Percentiles rank a stretch among this genome's conserved stretches.
Conservation (phyloP, 108 stramenopile species). For the Discostella stelligeroides region DNA sequence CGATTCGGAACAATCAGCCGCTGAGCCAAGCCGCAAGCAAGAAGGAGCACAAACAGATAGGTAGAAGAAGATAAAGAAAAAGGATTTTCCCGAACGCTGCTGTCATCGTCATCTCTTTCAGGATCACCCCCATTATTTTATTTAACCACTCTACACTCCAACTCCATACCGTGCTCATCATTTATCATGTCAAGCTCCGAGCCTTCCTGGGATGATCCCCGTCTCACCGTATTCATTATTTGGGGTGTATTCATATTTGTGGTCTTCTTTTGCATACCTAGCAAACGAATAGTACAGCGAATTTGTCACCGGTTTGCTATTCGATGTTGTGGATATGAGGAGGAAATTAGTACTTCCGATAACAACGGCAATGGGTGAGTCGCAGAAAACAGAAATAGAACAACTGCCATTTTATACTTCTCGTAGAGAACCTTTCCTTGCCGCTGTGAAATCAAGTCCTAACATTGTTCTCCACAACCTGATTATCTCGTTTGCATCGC, state of each 20-base stretch:
- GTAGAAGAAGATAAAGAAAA: no score
- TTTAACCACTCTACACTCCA: no score
- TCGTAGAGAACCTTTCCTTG: neutral
- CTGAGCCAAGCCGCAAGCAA: no score
- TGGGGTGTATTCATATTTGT: slow-evolving; percentile 12
- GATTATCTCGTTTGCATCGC: neutral
- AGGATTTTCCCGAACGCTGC: no score
- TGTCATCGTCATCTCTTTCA: no score
- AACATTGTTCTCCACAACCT: neutral
- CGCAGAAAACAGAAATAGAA: neutral
- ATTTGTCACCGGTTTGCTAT: neutral
- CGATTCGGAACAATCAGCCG: no score
- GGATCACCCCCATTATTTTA: no score
- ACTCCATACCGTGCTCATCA: no score
- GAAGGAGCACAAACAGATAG: no score
- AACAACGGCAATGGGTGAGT: no score
- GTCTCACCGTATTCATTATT: slow-evolving; percentile 15
- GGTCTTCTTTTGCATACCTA: slow-evolving; percentile 17
- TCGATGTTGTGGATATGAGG: neutral
- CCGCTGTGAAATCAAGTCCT: neutral
- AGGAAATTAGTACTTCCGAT: neutral
- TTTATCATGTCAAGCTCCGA: no score
- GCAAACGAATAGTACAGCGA: slow-evolving; percentile 2
- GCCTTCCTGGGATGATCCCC: slow-evolving; percentile 13
- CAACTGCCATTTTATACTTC: no score